Conservation (phyloP, 805 yeast species). For the Wickerhamiella kurtzmanii region DNA sequence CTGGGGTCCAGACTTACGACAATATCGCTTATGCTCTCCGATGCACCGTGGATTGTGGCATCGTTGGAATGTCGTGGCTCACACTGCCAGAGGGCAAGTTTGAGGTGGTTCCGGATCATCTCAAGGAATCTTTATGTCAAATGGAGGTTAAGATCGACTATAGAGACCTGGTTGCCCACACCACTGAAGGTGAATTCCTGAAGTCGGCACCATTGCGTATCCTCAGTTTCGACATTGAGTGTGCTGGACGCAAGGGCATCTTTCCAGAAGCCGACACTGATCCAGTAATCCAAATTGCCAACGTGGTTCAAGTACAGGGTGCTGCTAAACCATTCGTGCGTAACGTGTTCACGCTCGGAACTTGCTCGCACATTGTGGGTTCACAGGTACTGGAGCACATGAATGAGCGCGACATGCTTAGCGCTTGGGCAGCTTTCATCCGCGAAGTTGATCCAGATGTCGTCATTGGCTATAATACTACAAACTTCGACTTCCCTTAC, state of each 20-base stretch:
- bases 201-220: conserved; percentile 88
- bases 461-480: conserved; percentile 87
- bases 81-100: conserved; percentile 72
- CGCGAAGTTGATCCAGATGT: conserved; percentile 86
- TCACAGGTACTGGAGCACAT: conserved; percentile 69
- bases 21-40: conserved; percentile 77
- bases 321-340: conserved; percentile 79
- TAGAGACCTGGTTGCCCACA: conserved; percentile 57
- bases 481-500: conserved; percentile 93
- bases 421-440: conserved; percentile 77
- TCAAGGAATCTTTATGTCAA: conserved; percentile 63
- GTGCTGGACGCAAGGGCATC: conserved; percentile 94
- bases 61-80: conserved; percentile 94
- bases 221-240: conserved; percentile 91
- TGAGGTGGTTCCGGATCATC: conserved; percentile 7
- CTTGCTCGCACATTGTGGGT: conserved; percentile 89
- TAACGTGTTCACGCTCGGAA: conserved; percentile 83
- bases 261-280: conserved; percentile 92
- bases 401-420: conserved; percentile 69
- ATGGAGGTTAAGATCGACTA: conserved; percentile 65
- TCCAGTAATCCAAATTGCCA: conserved; percentile 94
- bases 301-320: conserved; percentile 77
- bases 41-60: conserved; percentile 82
- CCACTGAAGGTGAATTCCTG: conserved; percentile 88
- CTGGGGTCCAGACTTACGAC: conserved; percentile 50